Base-by-base conservation (phyloP, 495 filamentous ascomycete genomes). In the Pseudomonodictys pantanalensis region DNA sequence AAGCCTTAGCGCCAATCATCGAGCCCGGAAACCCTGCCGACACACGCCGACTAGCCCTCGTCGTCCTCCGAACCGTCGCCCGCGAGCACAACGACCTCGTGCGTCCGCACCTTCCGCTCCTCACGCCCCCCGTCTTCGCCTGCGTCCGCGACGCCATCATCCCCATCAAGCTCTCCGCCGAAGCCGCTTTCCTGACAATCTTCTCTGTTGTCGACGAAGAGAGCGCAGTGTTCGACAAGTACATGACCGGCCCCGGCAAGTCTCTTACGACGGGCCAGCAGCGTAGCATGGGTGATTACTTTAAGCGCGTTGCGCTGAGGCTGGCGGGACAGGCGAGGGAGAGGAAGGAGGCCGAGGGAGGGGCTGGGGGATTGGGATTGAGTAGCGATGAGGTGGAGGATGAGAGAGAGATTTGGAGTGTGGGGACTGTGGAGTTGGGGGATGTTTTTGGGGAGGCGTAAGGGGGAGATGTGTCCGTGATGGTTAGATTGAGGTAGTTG, bases 271-370 rank as follows among this genome's bases (percentile, higher is more conserved):
- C 87, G 0, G 85, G 80, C 8, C 82, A 81, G 28, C 95, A 95
- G 80, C 77, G 93, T 54, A 92, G 88, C 70, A 97, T 97, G 89
- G 82, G 86, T 42, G 93, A 98, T 67, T 98, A 98, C 75, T 97
- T 97, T 76, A 96, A 96, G 79, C 80, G 95, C 15, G 86, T 97
- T 41, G 89, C 89, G 12, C 72, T 95, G 54, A 80, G 91, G 65
- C 73, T 97, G 18, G 92, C 85, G 1, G 81, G 74, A 51, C 93
- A 96, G 70, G 89, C 90, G 0, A 79, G 90, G 60, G 93, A 97
- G 71, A 79, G 92, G 66, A 87, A 80, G 68, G 89, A 95, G 65
- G 95, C 95, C 7, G 90, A 95, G 70, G 91, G 91, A 47, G 93
- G 92, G 5, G 81, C 86, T 52, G 92, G 92, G 12, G 90, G 92